Base-by-base conservation (phyloP, 1,284 basidiomycete species). In the Cryptococcus sp. region DNA sequence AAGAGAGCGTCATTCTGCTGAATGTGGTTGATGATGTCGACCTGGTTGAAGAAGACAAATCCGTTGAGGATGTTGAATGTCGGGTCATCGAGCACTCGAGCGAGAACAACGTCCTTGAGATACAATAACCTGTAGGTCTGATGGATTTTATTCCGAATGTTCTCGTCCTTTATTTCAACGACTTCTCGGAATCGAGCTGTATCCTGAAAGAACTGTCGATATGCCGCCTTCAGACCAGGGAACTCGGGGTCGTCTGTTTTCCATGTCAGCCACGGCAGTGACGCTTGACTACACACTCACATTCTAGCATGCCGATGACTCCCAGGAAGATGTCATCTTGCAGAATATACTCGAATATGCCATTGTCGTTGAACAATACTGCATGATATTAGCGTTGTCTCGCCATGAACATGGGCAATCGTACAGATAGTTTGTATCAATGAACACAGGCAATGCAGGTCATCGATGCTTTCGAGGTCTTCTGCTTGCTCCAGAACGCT, bases 41-140 rank as follows among this genome's bases (percentile, higher is more conserved):
- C 93, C 79, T 99, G 95, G 80, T 98, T 96, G 84, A 95, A 99
- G 75, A 98, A 95, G 75, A 99, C 92, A 79, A 92, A 91, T 17
- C 92, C 93, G 79, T 93, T 97, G 70, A 99, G 85, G 68, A 97
- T 92, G 69, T 93, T 93, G 82, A 97, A 96, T 0, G 93, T 97
- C 1, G 92, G 90, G 76, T 99, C 95, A 72, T 99, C 95, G 47
- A 98, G 84, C 2, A 90, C 87, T 7, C 95, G 87, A 0, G 93
- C 93, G 38, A 99, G 88, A 40, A 99, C 92, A 58, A 99, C 95
- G 73, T 99, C 95, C 77, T 97, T 98, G 64, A 99, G 88, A 78
- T 95, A 99, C 70, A 93, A 90, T 3, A 99, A 84, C 15, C 95
- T 90, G 73, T 97, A 98, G 1, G 93, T 97, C 72, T 96, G 91